A percentile compares a stretch with the other conserved stretches of the same genome.
phyloP scores from a whole-genome alignment of 2,329 filamentous ascomycete species.

The Colletotrichum navitas region DNA sequence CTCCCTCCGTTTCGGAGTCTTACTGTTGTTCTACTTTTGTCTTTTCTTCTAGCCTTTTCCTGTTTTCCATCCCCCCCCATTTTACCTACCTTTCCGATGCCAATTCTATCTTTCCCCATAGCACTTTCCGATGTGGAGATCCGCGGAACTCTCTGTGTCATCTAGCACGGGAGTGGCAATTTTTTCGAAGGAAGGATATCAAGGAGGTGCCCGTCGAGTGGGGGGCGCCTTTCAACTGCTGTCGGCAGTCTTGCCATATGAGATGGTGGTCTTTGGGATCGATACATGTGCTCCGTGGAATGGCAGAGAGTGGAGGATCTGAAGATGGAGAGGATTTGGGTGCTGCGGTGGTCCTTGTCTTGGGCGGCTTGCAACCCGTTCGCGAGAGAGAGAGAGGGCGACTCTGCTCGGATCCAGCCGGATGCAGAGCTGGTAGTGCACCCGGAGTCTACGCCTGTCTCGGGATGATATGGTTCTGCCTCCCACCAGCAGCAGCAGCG shows the following conservation, averaged over 20 bases:
- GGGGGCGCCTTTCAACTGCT: neutral
- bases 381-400: neutral
- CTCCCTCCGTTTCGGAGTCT: neutral
- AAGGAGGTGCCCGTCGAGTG: neutral
- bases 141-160: neutral
- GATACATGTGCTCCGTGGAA: neutral
- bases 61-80: neutral
- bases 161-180: neutral
- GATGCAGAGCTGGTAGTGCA: neutral
- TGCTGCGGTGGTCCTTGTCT: slow-evolving; percentile 3
- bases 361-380: neutral
- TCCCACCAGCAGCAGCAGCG: neutral
- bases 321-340: neutral
- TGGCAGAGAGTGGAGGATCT: neutral
- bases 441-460: neutral
- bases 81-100: neutral
- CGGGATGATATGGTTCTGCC: neutral
- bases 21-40: neutral
- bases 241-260: neutral
- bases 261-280: neutral
- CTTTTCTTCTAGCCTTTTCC: neutral
- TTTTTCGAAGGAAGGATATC: no score
- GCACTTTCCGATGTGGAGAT: slow-evolving; percentile 5
- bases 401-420: neutral
- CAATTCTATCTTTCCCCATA: neutral